phyloP scores from a whole-genome alignment of 257 asterid genomes.

The Echites panduratus region DNA sequence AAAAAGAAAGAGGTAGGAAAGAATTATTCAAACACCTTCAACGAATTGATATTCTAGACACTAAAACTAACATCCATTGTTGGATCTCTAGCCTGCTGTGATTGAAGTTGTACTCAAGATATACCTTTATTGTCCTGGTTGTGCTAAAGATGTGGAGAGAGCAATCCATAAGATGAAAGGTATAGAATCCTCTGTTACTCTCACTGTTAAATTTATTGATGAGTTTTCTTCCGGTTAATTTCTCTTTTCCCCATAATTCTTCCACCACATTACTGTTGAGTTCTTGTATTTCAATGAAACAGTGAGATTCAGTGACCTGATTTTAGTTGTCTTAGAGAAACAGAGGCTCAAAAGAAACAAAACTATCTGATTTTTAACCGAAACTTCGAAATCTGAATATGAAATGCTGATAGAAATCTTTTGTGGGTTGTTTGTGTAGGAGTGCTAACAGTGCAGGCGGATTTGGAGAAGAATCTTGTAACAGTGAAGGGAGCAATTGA shows the following conservation, averaged over 20 bases:
- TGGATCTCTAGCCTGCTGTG: conserved; percentile 28
- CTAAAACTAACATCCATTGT: not conserved
- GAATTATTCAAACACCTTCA: not conserved
- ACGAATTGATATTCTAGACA: not conserved
- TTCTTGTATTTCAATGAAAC: not conserved
- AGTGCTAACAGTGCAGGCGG: conserved; percentile 51
- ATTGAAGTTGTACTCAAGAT: conserved; percentile 49
- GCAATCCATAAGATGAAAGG: conserved; percentile 62
- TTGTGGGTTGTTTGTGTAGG: conserved; percentile 31
- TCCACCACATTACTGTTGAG: not conserved
- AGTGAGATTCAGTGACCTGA: not conserved
- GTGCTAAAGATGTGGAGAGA: conserved; percentile 56
- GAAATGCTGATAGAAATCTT: not conserved
- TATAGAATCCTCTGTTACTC: conserved; percentile 9
- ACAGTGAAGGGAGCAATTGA: conserved; percentile 66
- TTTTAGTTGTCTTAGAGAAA: not conserved
- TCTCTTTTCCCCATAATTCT: not conserved
- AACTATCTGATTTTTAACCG: not conserved
- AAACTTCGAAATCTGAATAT: not conserved
- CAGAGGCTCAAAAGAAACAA: not conserved
- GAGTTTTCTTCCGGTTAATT: not conserved
- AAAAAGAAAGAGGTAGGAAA: conserved; percentile 23
- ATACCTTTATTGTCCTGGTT: conserved; percentile 57
- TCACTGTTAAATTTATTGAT: not conserved
- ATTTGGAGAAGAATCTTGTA: conserved; percentile 46